These are phyloP conservation scores for Ogataea paraovalis DNA, from an alignment of 805 yeast genomes.

Conservation along the genomic window DNA sequence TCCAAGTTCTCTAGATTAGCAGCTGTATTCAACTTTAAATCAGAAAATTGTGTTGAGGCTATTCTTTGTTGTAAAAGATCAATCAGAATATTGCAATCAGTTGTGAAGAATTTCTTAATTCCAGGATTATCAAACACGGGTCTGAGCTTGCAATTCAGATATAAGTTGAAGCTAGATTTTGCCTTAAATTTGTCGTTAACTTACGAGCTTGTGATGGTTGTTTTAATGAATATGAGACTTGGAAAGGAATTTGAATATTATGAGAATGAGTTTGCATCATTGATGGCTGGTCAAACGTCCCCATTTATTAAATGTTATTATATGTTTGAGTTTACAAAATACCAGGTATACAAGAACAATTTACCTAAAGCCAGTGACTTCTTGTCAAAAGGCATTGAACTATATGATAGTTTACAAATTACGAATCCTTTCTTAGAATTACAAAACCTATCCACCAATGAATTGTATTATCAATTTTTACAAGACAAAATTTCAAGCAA, in stretches of 20 bases:
- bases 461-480: constrained; percentile 16
- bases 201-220: constrained; percentile 37
- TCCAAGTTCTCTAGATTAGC: constrained; percentile 36
- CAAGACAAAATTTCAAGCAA: constrained; percentile 8
- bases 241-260: constrained; percentile 57
- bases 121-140: constrained; percentile 10
- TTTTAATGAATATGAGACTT: constrained; percentile 47
- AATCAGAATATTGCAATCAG: constrained; percentile 49
- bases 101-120: constrained; percentile 39
- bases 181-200: constrained; percentile 33
- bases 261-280: constrained; percentile 43
- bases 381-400: constrained; percentile 6
- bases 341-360: constrained; percentile 17
- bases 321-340: constrained; percentile 21
- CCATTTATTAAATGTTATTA: constrained; percentile 19
- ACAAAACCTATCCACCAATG: constrained; percentile 11
- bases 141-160: constrained; percentile 20
- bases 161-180: constrained; percentile 33
- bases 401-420: constrained; percentile 10
- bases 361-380: constrained; percentile 10
- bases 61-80: constrained; percentile 42
- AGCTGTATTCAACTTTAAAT: constrained; percentile 22
- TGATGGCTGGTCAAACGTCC: constrained; percentile 32
- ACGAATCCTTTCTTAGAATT: constrained; percentile 15
- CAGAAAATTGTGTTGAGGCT: constrained; percentile 27